Conservation (phyloP, 208 protist genomes). For the Acanthamoeba lenticulata region DNA sequence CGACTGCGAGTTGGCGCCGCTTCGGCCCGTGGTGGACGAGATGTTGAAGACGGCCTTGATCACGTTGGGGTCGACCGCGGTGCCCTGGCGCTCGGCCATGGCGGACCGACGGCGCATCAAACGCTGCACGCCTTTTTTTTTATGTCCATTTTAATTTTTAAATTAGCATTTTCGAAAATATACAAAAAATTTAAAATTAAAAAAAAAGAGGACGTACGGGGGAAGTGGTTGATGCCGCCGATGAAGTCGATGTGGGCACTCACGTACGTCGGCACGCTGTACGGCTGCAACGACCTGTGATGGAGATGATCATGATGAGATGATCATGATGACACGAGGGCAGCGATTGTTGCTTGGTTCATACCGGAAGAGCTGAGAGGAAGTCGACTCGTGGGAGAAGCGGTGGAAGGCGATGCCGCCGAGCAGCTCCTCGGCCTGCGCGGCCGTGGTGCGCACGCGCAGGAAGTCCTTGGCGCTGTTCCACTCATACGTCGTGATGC, state of each 20-base stretch:
- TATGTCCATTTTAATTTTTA: too few relatives aligned
- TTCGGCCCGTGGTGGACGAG: neutral
- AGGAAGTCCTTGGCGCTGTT: slow-evolving; percentile 39
- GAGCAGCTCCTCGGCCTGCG: neutral
- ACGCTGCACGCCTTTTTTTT: too few relatives aligned
- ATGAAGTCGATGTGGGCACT: slow-evolving; percentile 55
- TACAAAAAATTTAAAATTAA: too few relatives aligned
- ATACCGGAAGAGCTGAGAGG: neutral
- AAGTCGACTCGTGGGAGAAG: neutral
- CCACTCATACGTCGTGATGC: neutral
- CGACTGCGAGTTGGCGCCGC: slow-evolving; percentile 7
- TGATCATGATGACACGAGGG: neutral
- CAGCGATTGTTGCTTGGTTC: too few relatives aligned
- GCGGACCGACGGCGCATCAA: too few relatives aligned
- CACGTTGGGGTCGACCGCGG: slow-evolving; percentile 9
- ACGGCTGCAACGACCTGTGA: slow-evolving; percentile 20
- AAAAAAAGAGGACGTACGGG: neutral
- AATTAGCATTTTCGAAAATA: too few relatives aligned
- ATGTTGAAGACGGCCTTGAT: slow-evolving; percentile 39
- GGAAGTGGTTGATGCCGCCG: slow-evolving; percentile 57
- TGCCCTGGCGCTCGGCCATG: neutral
- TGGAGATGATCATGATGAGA: neutral
- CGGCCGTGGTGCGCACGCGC: neutral
- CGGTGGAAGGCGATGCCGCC: slow-evolving; percentile 10
- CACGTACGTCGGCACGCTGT: slow-evolving; percentile 23